Evolutionary conservation across 2,329 filamentous ascomycete genomes (phyloP).

Genomic region (Rhynchosporium secalis): DNA sequence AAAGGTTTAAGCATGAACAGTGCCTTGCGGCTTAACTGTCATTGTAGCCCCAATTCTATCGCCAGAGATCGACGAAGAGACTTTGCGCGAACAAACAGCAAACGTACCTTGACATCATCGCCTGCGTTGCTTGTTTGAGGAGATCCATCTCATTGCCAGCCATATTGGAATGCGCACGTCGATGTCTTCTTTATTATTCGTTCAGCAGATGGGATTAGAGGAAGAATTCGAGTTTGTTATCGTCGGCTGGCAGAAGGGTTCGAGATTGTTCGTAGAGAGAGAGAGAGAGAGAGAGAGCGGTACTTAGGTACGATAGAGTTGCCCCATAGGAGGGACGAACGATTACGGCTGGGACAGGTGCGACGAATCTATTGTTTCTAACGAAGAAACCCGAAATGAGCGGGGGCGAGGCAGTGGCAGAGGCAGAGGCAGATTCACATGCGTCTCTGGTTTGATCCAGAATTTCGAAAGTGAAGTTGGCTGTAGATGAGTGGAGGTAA

Average conservation of each 20-base stretch:
- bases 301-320: conserved; percentile 9
- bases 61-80: not conserved
- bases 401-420: not conserved
- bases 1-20: not conserved
- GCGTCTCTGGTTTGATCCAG: conserved; percentile 1
- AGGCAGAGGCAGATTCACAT: not conserved
- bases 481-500: not conserved
- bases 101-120: conserved; percentile 41
- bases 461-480: not conserved
- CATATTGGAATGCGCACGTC: conserved; percentile 30
- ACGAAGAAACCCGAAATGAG: not conserved
- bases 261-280: conserved; percentile 2
- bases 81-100: conserved; percentile 4
- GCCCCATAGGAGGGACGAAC: conserved; percentile 2
- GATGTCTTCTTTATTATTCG: conserved; percentile 21
- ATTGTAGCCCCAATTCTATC: conserved; percentile 5
- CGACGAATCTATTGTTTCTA: not conserved
- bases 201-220: conserved; percentile 6
- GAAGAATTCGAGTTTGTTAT: conserved; percentile 11
- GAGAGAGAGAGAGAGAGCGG: not conserved
- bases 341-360: not conserved
- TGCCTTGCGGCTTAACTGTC: not conserved
- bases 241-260: not conserved
- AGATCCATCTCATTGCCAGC: conserved; percentile 39
- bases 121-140: conserved; percentile 41